Percentiles rank a stretch among this genome's conserved stretches.
phyloP scores from a whole-genome alignment of 2,329 filamentous ascomycete genomes.

The Domatiomyces catenatus region DNA sequence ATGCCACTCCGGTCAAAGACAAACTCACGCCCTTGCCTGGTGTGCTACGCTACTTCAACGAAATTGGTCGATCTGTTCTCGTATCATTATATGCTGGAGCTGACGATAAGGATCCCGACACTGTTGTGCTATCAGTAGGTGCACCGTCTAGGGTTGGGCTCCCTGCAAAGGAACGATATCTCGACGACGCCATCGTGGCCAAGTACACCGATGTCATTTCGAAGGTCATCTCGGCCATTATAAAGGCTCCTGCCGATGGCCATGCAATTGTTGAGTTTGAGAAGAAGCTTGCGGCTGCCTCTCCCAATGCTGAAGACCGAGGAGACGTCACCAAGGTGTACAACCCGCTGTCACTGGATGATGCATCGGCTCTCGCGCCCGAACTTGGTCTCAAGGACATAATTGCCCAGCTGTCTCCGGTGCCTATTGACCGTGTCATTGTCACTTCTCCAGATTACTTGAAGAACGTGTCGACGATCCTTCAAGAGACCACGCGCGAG shows the following conservation, averaged over 20 bases:
- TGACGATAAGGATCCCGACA: conserved; percentile 41
- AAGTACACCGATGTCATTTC: conserved; percentile 36
- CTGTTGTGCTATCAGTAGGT: conserved; percentile 33
- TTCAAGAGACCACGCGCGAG: conserved; percentile 39
- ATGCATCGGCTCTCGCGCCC: conserved; percentile 41
- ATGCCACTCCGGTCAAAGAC: conserved; percentile 23
- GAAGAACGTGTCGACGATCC: conserved; percentile 40
- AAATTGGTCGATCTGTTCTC: conserved; percentile 24
- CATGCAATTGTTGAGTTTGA: conserved; percentile 42
- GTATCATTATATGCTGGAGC: conserved; percentile 23
- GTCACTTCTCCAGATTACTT: conserved; percentile 46
- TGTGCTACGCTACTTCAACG: conserved; percentile 24
- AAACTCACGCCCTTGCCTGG: conserved; percentile 21
- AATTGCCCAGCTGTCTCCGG: conserved; percentile 38
- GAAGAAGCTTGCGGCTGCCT: conserved; percentile 43
- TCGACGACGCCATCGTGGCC: conserved; percentile 37
- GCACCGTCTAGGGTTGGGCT: conserved; percentile 39
- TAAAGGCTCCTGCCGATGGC: conserved; percentile 19
- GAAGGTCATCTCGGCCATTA: conserved; percentile 27
- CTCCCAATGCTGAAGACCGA: conserved; percentile 42
- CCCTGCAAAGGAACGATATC: conserved; percentile 47
- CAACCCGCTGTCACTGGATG: conserved; percentile 44
- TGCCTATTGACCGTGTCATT: conserved; percentile 39
- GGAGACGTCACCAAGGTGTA: conserved; percentile 51
- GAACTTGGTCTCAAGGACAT: conserved; percentile 40